Evolutionary conservation across 768 basidiomycete species (phyloP), one percentile per base, ranked within the genome.

Genomic region (Russula ochroleuca): DNA sequence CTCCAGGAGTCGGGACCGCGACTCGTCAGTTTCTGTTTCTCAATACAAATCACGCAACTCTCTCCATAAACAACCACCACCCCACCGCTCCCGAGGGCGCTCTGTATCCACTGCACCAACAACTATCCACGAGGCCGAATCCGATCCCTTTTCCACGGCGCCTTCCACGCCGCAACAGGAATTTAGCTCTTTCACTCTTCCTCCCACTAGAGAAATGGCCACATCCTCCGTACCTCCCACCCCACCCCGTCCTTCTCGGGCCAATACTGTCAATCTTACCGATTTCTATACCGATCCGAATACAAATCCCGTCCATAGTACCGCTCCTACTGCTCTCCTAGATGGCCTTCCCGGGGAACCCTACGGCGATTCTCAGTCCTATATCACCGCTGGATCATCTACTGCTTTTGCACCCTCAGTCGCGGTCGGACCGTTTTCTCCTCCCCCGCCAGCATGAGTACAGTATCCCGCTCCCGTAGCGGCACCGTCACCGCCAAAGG

Each of bases 241-340:
- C 1, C 91, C 91, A 10, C 85, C 87, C 2, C 83, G 92, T 49
- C 92, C 92, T 0, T 91, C 90, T 51, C 83, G 92, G 61, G 88
- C 87, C 64, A 94, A 94, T 73, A 94, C 92, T 5, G 88, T 86
- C 38, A 92, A 80, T 59, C 79, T 93, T 54, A 85, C 81, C 74
- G 91, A 94, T 75, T 76, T 92, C 70, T 87, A 86, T 72, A 77
- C 83, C 6, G 58, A 75, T 9, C 76, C 77, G 59, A 67, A 74
- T 51, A 68, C 75, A 54, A 71, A 80, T 45, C 75, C 80, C 6
- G 69, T 78, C 23, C 83, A 52, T 25, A 21, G 53, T 19, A 43
- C 38, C 31, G 81, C 53, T 81, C 84, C 57, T 75, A 84, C 60
- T 85, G 84, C 38, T 75, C 78, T 28, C 85, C 83, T 55, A 43